Conservation (phyloP, 169 alveolate genomes). For the Plasmodium berghei region DNA sequence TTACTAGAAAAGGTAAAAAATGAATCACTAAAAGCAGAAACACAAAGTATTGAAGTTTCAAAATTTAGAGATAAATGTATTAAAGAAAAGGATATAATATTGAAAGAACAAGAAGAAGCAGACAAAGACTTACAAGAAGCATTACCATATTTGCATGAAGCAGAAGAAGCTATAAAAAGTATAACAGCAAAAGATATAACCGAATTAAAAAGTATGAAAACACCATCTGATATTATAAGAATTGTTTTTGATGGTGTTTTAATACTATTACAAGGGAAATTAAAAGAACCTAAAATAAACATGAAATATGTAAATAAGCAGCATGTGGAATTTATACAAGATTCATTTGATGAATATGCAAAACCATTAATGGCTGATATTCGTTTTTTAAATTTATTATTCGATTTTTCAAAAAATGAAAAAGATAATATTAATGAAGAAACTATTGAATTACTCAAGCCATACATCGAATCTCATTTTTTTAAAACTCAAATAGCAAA, state of each 20-base stretch:
- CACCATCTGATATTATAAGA: constrained; percentile 93
- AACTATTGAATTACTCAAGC: constrained; percentile 95
- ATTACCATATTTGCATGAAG: constrained; percentile 93
- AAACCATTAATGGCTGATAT: constrained; percentile 90
- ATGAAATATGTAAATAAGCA: constrained; percentile 88
- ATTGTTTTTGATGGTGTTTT: constrained; percentile 93
- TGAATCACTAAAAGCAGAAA: constrained; percentile 94
- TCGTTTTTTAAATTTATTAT: constrained; percentile 88
- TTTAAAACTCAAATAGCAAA: constrained; percentile 89
- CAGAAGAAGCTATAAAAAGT: constrained; percentile 93
- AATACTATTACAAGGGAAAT: constrained; percentile 85
- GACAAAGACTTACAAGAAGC: constrained; percentile 95
- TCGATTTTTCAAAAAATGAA: constrained; percentile 92
- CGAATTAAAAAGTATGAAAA: constrained; percentile 92
- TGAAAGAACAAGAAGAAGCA: constrained; percentile 93
- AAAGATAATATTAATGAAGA: constrained; percentile 96
- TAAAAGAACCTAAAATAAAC: constrained; percentile 77
- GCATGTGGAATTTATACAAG: constrained; percentile 90
- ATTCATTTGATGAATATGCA: constrained; percentile 93
- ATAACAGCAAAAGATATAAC: constrained; percentile 93
- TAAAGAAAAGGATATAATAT: constrained; percentile 90
- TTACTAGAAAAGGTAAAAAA: constrained; percentile 92
- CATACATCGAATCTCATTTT: constrained; percentile 91
- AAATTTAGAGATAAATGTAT: constrained; percentile 89
- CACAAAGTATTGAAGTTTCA: constrained; percentile 93